A percentile compares a stretch with the other conserved stretches of the same genome.
phyloP scores from a whole-genome alignment of 371 early-diverging fungal genomes.

The Saksenaea oblongispora region DNA sequence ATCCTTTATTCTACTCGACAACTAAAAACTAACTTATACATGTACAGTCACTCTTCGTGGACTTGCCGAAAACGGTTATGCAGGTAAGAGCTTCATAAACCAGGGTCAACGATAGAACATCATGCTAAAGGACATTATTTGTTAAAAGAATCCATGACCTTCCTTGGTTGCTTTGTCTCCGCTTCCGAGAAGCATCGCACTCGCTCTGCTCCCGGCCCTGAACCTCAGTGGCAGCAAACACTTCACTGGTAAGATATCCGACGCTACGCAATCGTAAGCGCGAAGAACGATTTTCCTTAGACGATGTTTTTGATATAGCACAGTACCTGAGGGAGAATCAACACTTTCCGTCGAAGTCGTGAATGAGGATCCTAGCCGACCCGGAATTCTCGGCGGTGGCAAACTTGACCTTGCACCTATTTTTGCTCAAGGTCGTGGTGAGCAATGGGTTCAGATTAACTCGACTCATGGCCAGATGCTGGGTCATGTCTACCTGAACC shows the following conservation, averaged over 20 bases:
- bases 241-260: constrained; percentile 24
- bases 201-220: constrained; percentile 30
- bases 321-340: constrained; percentile 18
- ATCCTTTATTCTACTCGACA: neutral
- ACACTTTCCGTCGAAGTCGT: constrained; percentile 33
- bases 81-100: neutral
- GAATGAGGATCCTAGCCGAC: constrained; percentile 34
- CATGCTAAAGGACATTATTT: neutral
- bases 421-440: constrained; percentile 17
- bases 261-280: neutral
- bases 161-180: constrained; percentile 40
- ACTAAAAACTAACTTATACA: neutral
- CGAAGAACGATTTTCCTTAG: neutral
- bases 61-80: neutral
- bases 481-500: constrained; percentile 20
- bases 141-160: constrained; percentile 25
- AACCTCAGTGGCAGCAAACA: constrained; percentile 39
- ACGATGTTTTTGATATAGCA: constrained; percentile 14
- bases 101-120: too few relatives aligned
- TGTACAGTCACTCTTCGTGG: neutral
- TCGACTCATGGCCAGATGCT: constrained; percentile 20
- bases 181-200: constrained; percentile 46
- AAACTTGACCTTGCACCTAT: constrained; percentile 21
- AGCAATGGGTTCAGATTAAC: constrained; percentile 36
- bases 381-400: constrained; percentile 38